Evolutionary conservation across 2,329 filamentous ascomycete species (phyloP), one percentile per base, ranked within the genome.

Genomic region (Xylariaceae sp.): DNA sequence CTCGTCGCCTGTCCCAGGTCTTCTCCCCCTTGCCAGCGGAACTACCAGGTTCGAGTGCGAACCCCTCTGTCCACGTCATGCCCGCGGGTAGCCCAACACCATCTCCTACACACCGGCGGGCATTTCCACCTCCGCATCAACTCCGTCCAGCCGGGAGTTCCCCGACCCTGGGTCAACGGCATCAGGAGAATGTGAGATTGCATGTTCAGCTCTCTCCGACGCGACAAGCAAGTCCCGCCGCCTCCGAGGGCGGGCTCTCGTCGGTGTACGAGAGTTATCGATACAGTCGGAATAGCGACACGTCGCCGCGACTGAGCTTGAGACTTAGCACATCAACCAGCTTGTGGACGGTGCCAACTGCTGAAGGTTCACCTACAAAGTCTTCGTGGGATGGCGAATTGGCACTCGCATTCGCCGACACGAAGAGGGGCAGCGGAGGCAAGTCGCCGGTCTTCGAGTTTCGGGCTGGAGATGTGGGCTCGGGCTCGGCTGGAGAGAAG

Each of bases 211-310:
- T 42, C 50, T 51, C 27, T 17, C 58, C 50, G 56, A 59, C 48
- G 48, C 62, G 2, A 52, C 47, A 17, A 22, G 57, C 31, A n/a
- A 55, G 56, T 27, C 48, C 45, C 1, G 49, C 42, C n/a, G 32
- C 27, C 4, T 63, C 64, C 11, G 64, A 65, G 42, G 48, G 56
- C 38, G 60, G 62, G 10, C 44, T 62, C 2, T 64, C 61, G n/a
- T 66, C 61, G 18, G 58, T 65, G 12, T 66, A 65, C 48, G 64
- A 63, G 31, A 61, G 57, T 53, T 63, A 63, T 42, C 53, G 52
- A 7, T 60, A 59, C 44, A 58, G 51, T 30, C 38, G 53, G 17
- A 48, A 50, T 35, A 51, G 44, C 27, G 42, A 51, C 10, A 7
- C 7, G 4, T 27, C 22, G 22, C 22, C 22, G 22, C 22, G 22